Evolutionary conservation across 305 asterid genomes (phyloP), one percentile per base, ranked within the genome.

Genomic region (Fraxinus albicans): DNA sequence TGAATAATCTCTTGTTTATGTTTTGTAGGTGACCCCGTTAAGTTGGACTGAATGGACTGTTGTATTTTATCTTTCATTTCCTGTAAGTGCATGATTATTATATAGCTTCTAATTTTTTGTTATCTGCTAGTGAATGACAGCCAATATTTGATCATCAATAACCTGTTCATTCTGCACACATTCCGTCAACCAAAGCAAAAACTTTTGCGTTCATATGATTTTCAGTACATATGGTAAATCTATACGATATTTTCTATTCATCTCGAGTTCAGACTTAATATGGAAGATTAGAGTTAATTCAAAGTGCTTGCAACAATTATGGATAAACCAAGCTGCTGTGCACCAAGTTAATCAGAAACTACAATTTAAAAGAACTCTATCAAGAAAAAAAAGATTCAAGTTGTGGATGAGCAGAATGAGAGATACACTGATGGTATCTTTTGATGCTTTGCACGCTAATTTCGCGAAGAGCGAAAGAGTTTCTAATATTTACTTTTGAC

Each of bases 41-140:
- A 95, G 92, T 86, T 96, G 94, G 97, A 91, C 97, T 15, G 99
- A 96, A 76, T 96, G 99, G 98, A 95, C 87, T 17, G 90, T 86
- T 77, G 97, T 96, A 33, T 85, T 96, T 63, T 93, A 93, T 89
- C 98, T 96, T 82, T 96, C 99, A 74, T 92, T 96, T 92, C 99
- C 99, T 79, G 98, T 93, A 84, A 94, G 99, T 86, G 77, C 44
- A 8, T n/a, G 77, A 73, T 73, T 42, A 34, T 73, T 73, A 34
- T 6, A 73, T 73, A 72, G 19, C 75, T 70, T 70, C 76, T 70
- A 70, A 70, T 70, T 13, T 12, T 15, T 2, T 5, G 19, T 15
- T 2, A 31, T 13, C 42, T 15, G 23, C 73, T 63, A 63, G 34
- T 29, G 42, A 8, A 12, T 31, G 25, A 33, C 8, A 70, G 38